Base-by-base conservation (phyloP, 2,329 filamentous ascomycete genomes). In the Colletotrichum abscissum region DNA sequence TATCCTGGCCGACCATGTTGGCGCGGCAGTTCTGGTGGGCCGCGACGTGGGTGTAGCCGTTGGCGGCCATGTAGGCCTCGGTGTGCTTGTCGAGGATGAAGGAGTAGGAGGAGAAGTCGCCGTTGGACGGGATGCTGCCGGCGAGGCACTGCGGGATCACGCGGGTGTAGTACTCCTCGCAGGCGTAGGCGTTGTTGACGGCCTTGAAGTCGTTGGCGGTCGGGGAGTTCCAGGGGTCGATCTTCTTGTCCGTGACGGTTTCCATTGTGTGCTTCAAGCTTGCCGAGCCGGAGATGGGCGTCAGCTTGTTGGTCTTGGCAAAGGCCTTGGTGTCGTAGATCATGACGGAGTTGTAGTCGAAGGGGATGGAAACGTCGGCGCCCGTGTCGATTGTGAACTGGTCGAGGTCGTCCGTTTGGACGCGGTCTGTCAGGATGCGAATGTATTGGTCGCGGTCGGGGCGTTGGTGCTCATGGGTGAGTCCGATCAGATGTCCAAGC, bases 341-440 rank as follows among this genome's bases (percentile, higher is more conserved):
- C 67, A 70, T 70, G 63, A 70, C 54, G 12, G 67, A 70, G 42
- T 70, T 70, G 42, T 70, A 70, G 67, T 70, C 67, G 2, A 70
- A 70, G 1, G 67, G 67, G 1, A 70, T 11, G 4, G 67, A 70
- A 1, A 28, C 52, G 19, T 59, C 19, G 11, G 67, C 67, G 5
- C 5, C 1, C 6, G 1, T 1, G 1, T 22, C 1, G 26, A 58
- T 54, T 2, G 4, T 7, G 22, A 59, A 70, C 42, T 67, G 62
- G 8, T 30, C 11, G 24, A 42, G 2, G 3, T 28, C 22, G 28
- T 22, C 12, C 9, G 14, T 6, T 16, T 24, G 11, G 19, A 70
- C 38, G 22, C 30, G 28, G 5, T 67, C n/a, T n/a, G 8, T 12
- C 24, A 28, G 22, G 0, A 70, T 33, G 2, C 4, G 12, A 16